A percentile compares a stretch with the other conserved stretches of the same genome.
Evolutionary conservation across 208 protist species (phyloP).

Genomic region (Histomonas meleagridis): DNA sequence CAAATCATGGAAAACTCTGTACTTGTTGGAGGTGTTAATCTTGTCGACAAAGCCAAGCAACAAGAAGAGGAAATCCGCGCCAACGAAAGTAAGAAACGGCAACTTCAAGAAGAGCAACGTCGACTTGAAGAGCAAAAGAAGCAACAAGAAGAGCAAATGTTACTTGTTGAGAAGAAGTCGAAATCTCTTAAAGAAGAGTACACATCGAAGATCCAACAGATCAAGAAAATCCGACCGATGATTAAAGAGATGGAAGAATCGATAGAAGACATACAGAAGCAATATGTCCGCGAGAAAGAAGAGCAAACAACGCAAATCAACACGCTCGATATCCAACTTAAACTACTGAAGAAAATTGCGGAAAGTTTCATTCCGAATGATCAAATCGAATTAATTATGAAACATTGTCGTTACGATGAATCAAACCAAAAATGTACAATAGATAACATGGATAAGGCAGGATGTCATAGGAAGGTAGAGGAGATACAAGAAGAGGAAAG

Average conservation of each 20-base stretch:
- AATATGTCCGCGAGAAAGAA: slow-evolving; percentile 5
- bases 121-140: background rate
- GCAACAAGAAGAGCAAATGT: slow-evolving; percentile 5
- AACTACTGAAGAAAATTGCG: background rate
- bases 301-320: background rate
- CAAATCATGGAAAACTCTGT: slow-evolving; percentile 5
- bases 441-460: background rate
- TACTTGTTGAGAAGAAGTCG: background rate
- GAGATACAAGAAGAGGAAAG: background rate
- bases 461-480: background rate
- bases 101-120: slow-evolving; percentile 6
- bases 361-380: background rate
- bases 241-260: background rate
- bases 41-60: slow-evolving; percentile 31
- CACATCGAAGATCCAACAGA: background rate
- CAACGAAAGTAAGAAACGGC: background rate
- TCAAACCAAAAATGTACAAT: background rate
- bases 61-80: slow-evolving; percentile 22
- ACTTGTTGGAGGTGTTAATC: slow-evolving; percentile 14
- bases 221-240: background rate
- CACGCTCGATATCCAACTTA: background rate
- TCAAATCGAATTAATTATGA: background rate
- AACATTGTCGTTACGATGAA: background rate
- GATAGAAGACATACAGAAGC: background rate
- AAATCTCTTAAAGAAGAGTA: slow-evolving; percentile 16